phyloP scores from a whole-genome alignment of 1,284 basidiomycete species.

The Heliocybe sulcata region DNA sequence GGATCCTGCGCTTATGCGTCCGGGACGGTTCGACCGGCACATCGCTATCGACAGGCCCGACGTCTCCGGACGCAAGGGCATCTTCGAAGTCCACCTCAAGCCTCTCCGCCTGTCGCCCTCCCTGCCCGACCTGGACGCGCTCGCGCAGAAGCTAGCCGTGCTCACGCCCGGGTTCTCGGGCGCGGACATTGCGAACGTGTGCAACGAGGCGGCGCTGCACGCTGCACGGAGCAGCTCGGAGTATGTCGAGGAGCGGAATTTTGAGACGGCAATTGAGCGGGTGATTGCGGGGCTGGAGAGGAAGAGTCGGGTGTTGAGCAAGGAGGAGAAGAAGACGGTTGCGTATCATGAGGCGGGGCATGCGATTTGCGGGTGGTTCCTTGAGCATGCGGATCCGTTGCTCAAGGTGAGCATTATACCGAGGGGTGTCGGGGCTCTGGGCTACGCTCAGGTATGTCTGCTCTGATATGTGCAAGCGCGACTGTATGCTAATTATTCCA shows the following conservation, averaged over 20 bases:
- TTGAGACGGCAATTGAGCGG: conserved; percentile 96
- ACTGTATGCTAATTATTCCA: conserved; percentile 7
- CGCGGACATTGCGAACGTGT: conserved; percentile 98
- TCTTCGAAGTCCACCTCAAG: conserved; percentile 89
- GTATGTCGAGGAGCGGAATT: conserved; percentile 78
- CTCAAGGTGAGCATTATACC: conserved; percentile 99
- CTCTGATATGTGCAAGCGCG: neutral
- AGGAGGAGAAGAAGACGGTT: conserved; percentile 98
- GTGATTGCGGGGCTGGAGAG: conserved; percentile 97
- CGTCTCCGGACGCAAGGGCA: conserved; percentile 88
- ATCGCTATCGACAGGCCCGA: conserved; percentile 96
- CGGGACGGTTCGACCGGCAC: conserved; percentile 96
- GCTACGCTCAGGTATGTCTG: conserved; percentile 81
- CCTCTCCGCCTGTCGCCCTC: conserved; percentile 70
- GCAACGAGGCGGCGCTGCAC: conserved; percentile 95
- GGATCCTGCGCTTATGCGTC: conserved; percentile 91
- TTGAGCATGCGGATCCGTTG: conserved; percentile 94
- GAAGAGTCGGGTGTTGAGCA: conserved; percentile 89
- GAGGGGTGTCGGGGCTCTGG: conserved; percentile 90
- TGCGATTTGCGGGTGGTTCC: conserved; percentile 97
- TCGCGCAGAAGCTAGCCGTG: conserved; percentile 91
- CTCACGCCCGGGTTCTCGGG: conserved; percentile 98
- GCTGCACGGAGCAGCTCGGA: conserved; percentile 86
- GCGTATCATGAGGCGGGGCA: conserved; percentile 99
- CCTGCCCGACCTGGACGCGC: conserved; percentile 49